Evolutionary conservation across 2,329 filamentous ascomycete genomes (phyloP), one percentile per base, ranked within the genome.

Genomic region (Pseudogymnoascus sp.): DNA sequence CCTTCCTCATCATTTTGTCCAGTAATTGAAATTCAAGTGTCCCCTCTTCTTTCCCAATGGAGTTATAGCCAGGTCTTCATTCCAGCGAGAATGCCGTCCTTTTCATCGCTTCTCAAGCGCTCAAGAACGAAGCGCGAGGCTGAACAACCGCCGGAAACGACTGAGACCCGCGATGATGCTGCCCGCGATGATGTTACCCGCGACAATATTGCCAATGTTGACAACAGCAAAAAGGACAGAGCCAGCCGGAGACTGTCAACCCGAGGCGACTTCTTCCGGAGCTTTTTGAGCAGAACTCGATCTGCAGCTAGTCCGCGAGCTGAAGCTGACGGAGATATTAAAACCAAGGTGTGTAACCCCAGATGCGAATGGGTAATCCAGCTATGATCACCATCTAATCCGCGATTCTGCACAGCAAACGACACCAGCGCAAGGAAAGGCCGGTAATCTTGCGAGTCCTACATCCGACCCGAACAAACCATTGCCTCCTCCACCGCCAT

Each of bases 391-490:
- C 48, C n/a, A 8, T 55, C 29, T 55, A 55, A 55, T 18, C 4
- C 18, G n/a, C 48, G 8, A 55, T 33, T 33, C 27, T 33, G 27
- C 33, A 55, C 12, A 55, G 48, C 29, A 55, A 55, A 33, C 48
- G 48, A 18, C n/a, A 33, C 48, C 48, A 55, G 7, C n/a, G 9
- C 27, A 33, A 33, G 48, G 21, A 33, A 55, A 55, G 27, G 29
- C 21, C 5, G 18, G 40, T 15, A 42, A 42, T 25, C 2, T 42
- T 25, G 40, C 60, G n/a, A 66, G 48, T 36, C 63, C 66, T 35
- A 66, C 66, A 71, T 55, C 74, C 72, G 64, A 82, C 68, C 73
- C 77, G 62, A 82, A 84, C 71, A 85, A 85, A 72, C 82, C 82
- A 55, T 74, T 85, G 59, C 82, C 82, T 40, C 80, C 78, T 52